Evolutionary conservation across 805 yeast genomes (phyloP).

Genomic region (Priceomyces melissophilus): DNA sequence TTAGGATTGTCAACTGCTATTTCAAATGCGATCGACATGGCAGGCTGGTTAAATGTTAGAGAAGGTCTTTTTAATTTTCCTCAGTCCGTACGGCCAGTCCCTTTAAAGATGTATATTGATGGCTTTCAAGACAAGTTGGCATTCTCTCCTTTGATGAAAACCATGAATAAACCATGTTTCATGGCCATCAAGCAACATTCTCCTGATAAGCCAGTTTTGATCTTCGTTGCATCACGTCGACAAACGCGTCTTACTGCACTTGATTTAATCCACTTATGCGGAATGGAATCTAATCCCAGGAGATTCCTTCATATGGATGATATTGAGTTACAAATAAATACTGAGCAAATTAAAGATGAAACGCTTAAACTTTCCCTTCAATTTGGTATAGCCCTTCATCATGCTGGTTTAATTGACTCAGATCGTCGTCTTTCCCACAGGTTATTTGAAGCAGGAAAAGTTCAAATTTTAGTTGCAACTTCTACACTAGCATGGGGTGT

Average conservation of each 20-base stretch:
- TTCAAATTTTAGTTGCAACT: slow-evolving; percentile 73
- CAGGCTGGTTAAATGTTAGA: slow-evolving; percentile 75
- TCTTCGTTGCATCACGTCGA: slow-evolving; percentile 81
- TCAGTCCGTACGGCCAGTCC: slow-evolving; percentile 80
- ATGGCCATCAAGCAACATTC: slow-evolving; percentile 91
- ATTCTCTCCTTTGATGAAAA: slow-evolving; percentile 81
- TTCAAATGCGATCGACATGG: slow-evolving; percentile 82
- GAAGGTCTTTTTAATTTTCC: slow-evolving; percentile 79
- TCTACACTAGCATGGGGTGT: slow-evolving; percentile 90
- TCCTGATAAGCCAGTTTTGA: slow-evolving; percentile 75
- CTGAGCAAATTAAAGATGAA: slow-evolving; percentile 70
- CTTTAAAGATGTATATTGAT: slow-evolving; percentile 81
- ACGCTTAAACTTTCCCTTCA: slow-evolving; percentile 71
- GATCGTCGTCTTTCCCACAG: slow-evolving; percentile 71
- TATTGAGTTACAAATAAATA: slow-evolving; percentile 49
- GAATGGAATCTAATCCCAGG: slow-evolving; percentile 73
- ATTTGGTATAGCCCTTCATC: slow-evolving; percentile 79
- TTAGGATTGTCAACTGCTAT: slow-evolving; percentile 85
- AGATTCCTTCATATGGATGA: slow-evolving; percentile 67
- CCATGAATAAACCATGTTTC: slow-evolving; percentile 86
- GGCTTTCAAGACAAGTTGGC: slow-evolving; percentile 82
- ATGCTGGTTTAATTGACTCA: slow-evolving; percentile 74
- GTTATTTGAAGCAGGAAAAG: slow-evolving; percentile 63
- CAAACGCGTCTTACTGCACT: slow-evolving; percentile 79
- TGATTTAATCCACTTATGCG: slow-evolving; percentile 75